These are phyloP conservation scores for Pyronema omphalodes DNA, from an alignment of 495 filamentous ascomycete species.

Conservation along the genomic window DNA sequence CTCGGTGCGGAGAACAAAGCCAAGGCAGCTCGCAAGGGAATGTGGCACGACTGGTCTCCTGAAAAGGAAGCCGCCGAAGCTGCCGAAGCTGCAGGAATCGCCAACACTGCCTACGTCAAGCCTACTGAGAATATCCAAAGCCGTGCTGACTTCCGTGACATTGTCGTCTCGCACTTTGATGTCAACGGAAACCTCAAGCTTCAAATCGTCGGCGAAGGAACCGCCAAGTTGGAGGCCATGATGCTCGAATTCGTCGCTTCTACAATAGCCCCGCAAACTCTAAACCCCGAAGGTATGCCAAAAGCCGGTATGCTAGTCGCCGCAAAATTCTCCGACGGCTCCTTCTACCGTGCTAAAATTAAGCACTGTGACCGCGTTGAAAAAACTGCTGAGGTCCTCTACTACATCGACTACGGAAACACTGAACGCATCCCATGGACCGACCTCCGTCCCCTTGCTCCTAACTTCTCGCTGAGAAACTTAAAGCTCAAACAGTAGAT, in stretches of 20 bases:
- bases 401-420: slow-evolving; percentile 96
- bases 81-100: slow-evolving; percentile 30
- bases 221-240: slow-evolving; percentile 48
- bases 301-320: slow-evolving; percentile 84
- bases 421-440: slow-evolving; percentile 72
- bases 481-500: slow-evolving; percentile 73
- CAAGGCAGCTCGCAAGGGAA: slow-evolving; percentile 65
- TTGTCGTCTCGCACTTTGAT: slow-evolving; percentile 79
- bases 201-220: slow-evolving; percentile 55
- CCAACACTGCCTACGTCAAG: slow-evolving; percentile 21
- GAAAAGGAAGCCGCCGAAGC: slow-evolving; percentile 37
- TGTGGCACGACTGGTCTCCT: slow-evolving; percentile 92
- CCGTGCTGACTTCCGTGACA: slow-evolving; percentile 74
- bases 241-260: slow-evolving; percentile 79
- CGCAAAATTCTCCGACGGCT: slow-evolving; percentile 69
- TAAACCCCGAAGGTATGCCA: slow-evolving; percentile 48
- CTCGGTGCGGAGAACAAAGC: slow-evolving; percentile 72
- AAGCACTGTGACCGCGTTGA: slow-evolving; percentile 79
- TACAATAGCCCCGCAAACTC: slow-evolving; percentile 60
- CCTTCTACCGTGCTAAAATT: slow-evolving; percentile 88
- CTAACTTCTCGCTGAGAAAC: slow-evolving; percentile 62
- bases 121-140: slow-evolving; percentile 31
- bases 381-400: slow-evolving; percentile 74
- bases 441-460: slow-evolving; percentile 52
- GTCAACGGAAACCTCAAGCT: slow-evolving; percentile 58